These are phyloP conservation scores for Taphrina populina DNA, from an alignment of 1,139 yeast species.

Conservation along the genomic window DNA sequence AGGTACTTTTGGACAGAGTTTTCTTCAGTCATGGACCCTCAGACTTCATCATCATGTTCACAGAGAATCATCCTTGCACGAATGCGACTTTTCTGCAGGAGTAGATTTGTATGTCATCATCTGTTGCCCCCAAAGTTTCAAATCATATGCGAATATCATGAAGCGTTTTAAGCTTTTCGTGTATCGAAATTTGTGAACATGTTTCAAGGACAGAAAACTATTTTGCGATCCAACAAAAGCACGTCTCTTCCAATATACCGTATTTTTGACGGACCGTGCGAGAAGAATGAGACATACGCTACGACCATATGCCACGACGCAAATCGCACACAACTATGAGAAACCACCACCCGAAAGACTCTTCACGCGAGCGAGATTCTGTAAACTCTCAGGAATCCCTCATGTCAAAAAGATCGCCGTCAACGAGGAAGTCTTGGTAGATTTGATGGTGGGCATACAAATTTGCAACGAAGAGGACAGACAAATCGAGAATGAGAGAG, in stretches of 20 bases:
- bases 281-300: not conserved
- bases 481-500: not conserved
- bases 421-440: constrained; percentile 1
- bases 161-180: too few relatives aligned
- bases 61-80: too few relatives aligned
- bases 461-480: not conserved
- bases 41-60: too few relatives aligned
- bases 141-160: too few relatives aligned
- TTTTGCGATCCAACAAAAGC: not conserved
- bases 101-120: too few relatives aligned
- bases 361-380: not conserved
- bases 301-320: not conserved
- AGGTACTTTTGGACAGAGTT: too few relatives aligned
- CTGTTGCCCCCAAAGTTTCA: too few relatives aligned
- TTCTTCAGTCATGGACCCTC: too few relatives aligned
- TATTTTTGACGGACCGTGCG: not conserved
- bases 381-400: constrained; percentile 8
- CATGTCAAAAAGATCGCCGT: not conserved
- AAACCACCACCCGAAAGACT: too few relatives aligned
- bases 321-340: too few relatives aligned
- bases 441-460: constrained; percentile 12
- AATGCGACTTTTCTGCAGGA: too few relatives aligned
- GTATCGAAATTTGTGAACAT: not conserved
- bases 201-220: not conserved
- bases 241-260: not conserved